Conservation (phyloP, 108 stramenopile species). For the Cylindrotheca fusiformis region DNA sequence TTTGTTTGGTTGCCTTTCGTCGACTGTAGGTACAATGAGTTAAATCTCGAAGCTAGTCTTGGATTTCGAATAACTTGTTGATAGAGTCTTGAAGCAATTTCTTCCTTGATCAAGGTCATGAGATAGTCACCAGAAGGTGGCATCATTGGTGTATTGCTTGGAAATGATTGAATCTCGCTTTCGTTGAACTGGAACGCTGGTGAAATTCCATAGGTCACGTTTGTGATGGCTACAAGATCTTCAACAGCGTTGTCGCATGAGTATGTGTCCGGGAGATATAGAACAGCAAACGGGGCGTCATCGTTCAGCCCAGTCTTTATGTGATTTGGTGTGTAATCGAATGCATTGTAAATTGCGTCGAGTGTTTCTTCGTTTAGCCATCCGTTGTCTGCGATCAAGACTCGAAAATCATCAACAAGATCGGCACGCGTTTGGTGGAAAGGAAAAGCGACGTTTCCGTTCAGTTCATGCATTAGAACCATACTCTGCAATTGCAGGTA, state of each 20-base stretch:
- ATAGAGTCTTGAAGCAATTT: neutral
- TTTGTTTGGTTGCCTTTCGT: neutral
- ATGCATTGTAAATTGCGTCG: neutral
- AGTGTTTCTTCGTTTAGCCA: neutral
- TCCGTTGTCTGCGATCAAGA: neutral
- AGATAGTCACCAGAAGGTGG: neutral
- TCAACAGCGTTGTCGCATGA: neutral
- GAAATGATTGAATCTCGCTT: neutral
- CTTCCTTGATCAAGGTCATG: neutral
- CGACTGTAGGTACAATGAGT: neutral
- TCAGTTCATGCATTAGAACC: neutral
- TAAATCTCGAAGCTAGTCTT: neutral
- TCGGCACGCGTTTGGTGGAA: neutral
- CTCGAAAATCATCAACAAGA: neutral
- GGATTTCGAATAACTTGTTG: neutral
- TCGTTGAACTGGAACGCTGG: neutral
- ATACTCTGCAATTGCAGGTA: neutral
- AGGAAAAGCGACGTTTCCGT: neutral
- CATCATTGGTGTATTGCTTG: neutral
- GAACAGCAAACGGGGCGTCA: neutral
- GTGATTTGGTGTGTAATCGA: neutral
- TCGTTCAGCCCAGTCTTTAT: neutral
- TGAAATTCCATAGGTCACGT: neutral
- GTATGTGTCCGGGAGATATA: neutral
- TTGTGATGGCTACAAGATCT: neutral